Conservation (phyloP, 352 stramenopile genomes). For the Phytophthora meadii region DNA sequence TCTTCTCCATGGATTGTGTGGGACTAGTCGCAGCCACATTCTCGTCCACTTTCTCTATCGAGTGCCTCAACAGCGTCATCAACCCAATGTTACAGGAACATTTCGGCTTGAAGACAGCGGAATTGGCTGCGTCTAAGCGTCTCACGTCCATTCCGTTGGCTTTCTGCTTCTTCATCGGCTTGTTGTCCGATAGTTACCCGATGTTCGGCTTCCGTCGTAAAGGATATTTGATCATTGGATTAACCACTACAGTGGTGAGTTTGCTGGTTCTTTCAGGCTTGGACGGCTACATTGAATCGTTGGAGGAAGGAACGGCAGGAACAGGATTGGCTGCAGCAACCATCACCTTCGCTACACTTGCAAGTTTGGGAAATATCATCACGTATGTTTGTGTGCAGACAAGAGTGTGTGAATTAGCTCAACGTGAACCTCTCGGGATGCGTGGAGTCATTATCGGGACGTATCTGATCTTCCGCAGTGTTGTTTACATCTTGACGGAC, state of each 20-base stretch:
- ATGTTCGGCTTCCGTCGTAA: conserved; percentile 84
- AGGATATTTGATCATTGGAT: conserved; percentile 78
- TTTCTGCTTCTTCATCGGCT: conserved; percentile 83
- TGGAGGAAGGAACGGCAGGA: conserved; percentile 8
- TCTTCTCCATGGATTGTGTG: conserved; percentile 47
- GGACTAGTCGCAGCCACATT: conserved; percentile 51
- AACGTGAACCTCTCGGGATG: conserved; percentile 43
- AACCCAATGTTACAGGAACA: conserved; percentile 38
- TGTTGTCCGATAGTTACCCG: conserved; percentile 80
- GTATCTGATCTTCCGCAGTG: conserved; percentile 48
- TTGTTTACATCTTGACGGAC: conserved; percentile 31
- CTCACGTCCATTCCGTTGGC: conserved; percentile 64
- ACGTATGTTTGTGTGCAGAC: conserved; percentile 50
- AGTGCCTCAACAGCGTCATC: conserved; percentile 33
- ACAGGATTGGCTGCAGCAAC: conserved; percentile 20
- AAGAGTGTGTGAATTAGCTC: conserved; percentile 50
- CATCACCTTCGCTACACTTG: conserved; percentile 35
- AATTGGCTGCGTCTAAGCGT: conserved; percentile 31
- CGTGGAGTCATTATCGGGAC: conserved; percentile 50
- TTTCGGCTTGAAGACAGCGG: conserved; percentile 30
- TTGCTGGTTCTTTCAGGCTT: conserved; percentile 40
- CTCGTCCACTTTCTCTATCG: conserved; percentile 48
- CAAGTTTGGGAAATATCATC: conserved; percentile 42
- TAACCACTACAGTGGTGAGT: conserved; percentile 35
- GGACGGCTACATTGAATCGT: conserved; percentile 26